These are phyloP conservation scores for Aphanomyces euteiches DNA, from an alignment of 352 stramenopile genomes.

Conservation along the genomic window DNA sequence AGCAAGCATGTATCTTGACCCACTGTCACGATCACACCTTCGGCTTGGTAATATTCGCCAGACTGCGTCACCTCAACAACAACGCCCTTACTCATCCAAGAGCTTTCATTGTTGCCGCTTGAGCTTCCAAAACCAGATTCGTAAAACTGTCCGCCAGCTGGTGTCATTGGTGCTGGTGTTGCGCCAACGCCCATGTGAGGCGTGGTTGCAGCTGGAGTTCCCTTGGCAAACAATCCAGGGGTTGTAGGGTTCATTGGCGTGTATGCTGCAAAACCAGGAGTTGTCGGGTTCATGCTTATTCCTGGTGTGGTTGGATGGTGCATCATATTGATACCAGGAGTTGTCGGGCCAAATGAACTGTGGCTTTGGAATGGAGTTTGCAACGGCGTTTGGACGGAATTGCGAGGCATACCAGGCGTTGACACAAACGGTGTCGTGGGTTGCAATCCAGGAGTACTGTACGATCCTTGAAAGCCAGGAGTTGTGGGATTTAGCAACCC, in stretches of 20 bases:
- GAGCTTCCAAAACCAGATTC: conserved; percentile 33
- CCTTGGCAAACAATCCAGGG: conserved; percentile 66
- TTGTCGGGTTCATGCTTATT: conserved; percentile 80
- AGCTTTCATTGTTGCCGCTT: conserved; percentile 56
- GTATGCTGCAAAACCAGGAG: conserved; percentile 74
- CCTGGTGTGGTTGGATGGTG: conserved; percentile 66
- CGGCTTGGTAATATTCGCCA: conserved; percentile 59
- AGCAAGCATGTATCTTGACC: conserved; percentile 68
- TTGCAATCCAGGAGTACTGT: conserved; percentile 60
- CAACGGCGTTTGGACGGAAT: conserved; percentile 23
- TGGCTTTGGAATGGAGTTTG: conserved; percentile 28
- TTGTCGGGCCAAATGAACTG: conserved; percentile 45
- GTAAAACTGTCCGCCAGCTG: conserved; percentile 47
- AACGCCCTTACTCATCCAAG: conserved; percentile 86
- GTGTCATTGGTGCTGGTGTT: conserved; percentile 61
- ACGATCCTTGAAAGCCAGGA: conserved; percentile 67
- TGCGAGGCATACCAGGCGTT: conserved; percentile 26
- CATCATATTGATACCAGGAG: conserved; percentile 48
- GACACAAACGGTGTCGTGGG: conserved; percentile 30
- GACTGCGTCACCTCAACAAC: conserved; percentile 64
- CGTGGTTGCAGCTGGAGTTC: conserved; percentile 21
- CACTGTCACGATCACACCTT: conserved; percentile 75
- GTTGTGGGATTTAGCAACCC: conserved; percentile 75
- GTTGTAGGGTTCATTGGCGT: conserved; percentile 83
- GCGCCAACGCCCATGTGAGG: conserved; percentile 17